Evolutionary conservation across 2,329 filamentous ascomycete species (phyloP).

Genomic region (Thermothelomyces thermophilus): DNA sequence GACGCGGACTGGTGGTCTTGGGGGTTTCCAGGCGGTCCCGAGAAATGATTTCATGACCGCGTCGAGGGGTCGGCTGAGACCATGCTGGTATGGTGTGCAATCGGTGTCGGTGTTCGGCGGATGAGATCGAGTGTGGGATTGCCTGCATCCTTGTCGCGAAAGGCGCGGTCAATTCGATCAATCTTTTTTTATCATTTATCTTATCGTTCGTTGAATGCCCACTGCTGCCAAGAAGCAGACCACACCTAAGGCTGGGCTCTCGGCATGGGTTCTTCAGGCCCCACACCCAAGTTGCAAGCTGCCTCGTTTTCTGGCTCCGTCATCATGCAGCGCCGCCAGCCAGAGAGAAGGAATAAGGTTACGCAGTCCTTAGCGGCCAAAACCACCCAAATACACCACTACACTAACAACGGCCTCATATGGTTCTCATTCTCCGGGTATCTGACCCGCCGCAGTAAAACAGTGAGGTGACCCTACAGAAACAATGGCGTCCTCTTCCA

Average conservation of each 20-base stretch:
- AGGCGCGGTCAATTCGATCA: not conserved
- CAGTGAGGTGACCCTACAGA: constrained; percentile 14
- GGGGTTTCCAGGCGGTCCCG: constrained; percentile 18
- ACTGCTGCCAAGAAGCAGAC: too few species aligned
- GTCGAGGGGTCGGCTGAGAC: constrained; percentile 10
- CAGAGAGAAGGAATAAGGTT: too few species aligned
- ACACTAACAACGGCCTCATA: too few species aligned
- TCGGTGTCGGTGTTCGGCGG: not conserved
- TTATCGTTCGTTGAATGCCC: not conserved
- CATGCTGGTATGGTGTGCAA: constrained; percentile 18
- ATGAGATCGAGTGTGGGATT: not conserved
- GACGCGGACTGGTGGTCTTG: constrained; percentile 9
- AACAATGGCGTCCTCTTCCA: constrained; percentile 64
- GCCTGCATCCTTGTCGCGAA: not conserved
- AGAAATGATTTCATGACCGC: constrained; percentile 26
- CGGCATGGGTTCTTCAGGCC: too few species aligned
- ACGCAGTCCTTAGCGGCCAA: too few species aligned
- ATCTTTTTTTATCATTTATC: not conserved
- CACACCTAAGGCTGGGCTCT: too few species aligned
- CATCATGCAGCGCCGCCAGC: constrained; percentile 9
- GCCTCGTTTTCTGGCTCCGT: constrained; percentile 6
- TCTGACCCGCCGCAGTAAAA: not conserved
- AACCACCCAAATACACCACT: too few species aligned
- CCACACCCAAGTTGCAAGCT: too few species aligned
- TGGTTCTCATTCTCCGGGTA: not conserved